A percentile compares a stretch with the other conserved stretches of the same genome.
These are phyloP conservation scores for Quillaja saponaria DNA, from an alignment of 306 rosid species.

Conservation along the genomic window DNA sequence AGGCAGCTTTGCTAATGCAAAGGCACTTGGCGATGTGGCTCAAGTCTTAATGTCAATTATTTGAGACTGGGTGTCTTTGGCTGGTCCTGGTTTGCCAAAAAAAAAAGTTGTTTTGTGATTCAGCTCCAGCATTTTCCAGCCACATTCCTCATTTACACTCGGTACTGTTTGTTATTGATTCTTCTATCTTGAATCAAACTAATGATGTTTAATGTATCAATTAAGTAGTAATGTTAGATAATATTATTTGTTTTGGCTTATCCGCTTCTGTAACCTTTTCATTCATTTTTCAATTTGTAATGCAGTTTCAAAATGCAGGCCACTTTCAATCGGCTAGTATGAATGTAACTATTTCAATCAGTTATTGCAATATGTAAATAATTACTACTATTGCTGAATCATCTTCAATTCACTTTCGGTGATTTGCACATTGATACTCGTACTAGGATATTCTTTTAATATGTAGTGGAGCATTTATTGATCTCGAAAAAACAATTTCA, in stretches of 20 bases:
- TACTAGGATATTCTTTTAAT: conserved; percentile 91
- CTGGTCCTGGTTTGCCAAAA: not conserved
- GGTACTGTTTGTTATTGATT: not conserved
- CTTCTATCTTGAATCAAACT: conserved; percentile 7
- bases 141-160: not conserved
- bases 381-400: conserved; percentile 9
- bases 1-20: no score
- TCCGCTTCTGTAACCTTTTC: conserved; percentile 1
- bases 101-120: conserved; percentile 6
- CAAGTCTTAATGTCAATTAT: conserved; percentile 8
- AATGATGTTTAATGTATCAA: not conserved
- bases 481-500: conserved; percentile 94
- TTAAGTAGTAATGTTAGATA: not conserved
- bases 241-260: not conserved
- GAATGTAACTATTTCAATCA: no score
- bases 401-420: conserved; percentile 23
- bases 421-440: conserved; percentile 78
- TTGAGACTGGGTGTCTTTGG: no score
- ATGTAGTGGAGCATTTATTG: conserved; percentile 95
- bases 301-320: conserved; percentile 11
- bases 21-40: no score
- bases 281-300: no score
- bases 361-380: not conserved
- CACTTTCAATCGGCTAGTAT: conserved; percentile 7
- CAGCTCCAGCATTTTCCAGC: conserved; percentile 3